Percentiles rank a stretch among this genome's conserved stretches.
These are phyloP conservation scores for Quercus glauca DNA, from an alignment of 306 rosid genomes.

Conservation along the genomic window DNA sequence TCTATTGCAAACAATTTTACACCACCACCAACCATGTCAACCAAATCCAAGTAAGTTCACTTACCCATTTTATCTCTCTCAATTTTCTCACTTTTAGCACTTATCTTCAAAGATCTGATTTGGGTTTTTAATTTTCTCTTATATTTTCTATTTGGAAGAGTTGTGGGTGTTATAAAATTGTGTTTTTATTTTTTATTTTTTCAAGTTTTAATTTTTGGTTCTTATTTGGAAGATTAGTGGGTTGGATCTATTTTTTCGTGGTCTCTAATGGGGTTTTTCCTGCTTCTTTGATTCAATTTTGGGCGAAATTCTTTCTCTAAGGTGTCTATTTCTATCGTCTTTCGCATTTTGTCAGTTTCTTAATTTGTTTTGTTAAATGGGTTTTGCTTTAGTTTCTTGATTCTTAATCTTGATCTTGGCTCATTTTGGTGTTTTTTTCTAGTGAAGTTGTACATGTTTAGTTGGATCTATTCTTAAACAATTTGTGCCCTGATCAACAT, in stretches of 20 bases:
- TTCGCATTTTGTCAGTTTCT: constrained; percentile 18
- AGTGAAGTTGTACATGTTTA: background rate
- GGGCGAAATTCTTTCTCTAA: background rate
- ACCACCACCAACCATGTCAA: constrained; percentile 55
- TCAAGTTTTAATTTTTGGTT: constrained; percentile 1
- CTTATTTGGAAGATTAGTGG: constrained; percentile 1
- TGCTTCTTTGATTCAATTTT: background rate
- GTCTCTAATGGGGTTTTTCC: background rate
- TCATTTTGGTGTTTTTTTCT: constrained; percentile 7
- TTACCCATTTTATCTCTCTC: constrained; percentile 2
- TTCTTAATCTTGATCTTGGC: constrained; percentile 3
- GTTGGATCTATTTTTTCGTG: constrained; percentile 45
- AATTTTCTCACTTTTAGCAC: background rate
- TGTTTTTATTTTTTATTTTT: constrained; percentile 4
- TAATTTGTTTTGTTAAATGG: constrained; percentile 11
- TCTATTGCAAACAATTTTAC: constrained; percentile 8
- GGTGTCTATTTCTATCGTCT: background rate
- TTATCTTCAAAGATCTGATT: constrained; percentile 49
- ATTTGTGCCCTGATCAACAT: constrained; percentile 10
- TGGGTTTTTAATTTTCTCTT: constrained; percentile 13
- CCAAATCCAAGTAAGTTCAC: constrained; percentile 68
- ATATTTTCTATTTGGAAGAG: background rate
- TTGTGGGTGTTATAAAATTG: background rate
- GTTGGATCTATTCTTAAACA: constrained; percentile 6
- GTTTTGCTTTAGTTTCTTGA: constrained; percentile 6